Evolutionary conservation across 192 early-diverging fungal species (phyloP), one percentile per base, ranked within the genome.

Genomic region (Mortierella hygrophila): DNA sequence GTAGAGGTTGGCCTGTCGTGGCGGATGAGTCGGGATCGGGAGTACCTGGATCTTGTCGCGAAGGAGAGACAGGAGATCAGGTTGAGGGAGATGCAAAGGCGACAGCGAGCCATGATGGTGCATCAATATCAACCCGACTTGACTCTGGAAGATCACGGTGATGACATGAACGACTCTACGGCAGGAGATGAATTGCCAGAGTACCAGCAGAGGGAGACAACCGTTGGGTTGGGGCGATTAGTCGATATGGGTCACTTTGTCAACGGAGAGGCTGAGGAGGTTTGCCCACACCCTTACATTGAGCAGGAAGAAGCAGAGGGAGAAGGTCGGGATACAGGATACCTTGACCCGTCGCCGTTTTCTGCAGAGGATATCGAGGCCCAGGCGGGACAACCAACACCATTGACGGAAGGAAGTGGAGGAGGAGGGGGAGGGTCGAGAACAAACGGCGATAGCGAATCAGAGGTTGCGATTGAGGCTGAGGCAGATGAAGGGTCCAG

Each of bases 61-160:
- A 38, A 70, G 32, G 69, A 70, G 10, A 32, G 41, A 9, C 20
- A 41, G 38, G 69, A n/a, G 9, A 41, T 70, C 4, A 40, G 42
- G 15, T 13, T 70, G 21, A 41, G 41, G 38, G 69, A 70, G 38
- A 38, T 41, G 69, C 69, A 70, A 6, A 70, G 69, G 35, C 69
- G 69, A 32, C 21, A 70, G 38, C 18, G 69, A 35, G 69, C 69
- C 41, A 70, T 70, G 69, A 41, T 42, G 41, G 69, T 70, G 18
- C 69, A 70, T 41, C 40, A 70, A 26, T 70, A 70, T 15, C 38
- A n/a, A 8, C 69, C 69, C 7, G 41, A 70, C 40, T 18, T 70
- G 20, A 42, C 69, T 41, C 21, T 70, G 18, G 23, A 70, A 4
- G 15, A 40, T 32, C 35, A 70, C 0, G 38, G 38, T 41, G 26